Evolutionary conservation across 2,329 filamentous ascomycete genomes (phyloP), one percentile per base, ranked within the genome.

Genomic region (Cordyceps pruinosa): DNA sequence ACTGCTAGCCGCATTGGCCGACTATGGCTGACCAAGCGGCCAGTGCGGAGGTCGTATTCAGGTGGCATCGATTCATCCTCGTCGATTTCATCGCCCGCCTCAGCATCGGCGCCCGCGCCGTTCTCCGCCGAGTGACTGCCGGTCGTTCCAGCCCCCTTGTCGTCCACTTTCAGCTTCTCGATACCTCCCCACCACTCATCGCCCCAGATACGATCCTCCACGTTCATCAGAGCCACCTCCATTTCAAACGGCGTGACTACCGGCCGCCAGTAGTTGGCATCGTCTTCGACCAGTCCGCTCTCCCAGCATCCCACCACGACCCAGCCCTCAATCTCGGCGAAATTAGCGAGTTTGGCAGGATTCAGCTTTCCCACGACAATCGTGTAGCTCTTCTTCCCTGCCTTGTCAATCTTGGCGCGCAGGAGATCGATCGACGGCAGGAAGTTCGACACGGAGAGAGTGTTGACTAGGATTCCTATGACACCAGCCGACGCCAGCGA

Each of bases 221-320:
- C 92, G 15, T 81, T 79, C 72, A 84, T 79, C 60, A 99, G 73
- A 4, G 90, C 89, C 47, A 96, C 75, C 54, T 85, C 85, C 56
- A 97, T 75, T 77, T 99, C 94, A 69, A 95, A 97, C 0, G 93
- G 93, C n/a, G 94, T 99, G 41, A 97, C 85, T 10, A 97, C 86
- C 0, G 92, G 91, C 64, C 85, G 83, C 80, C 87, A 97, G 68
- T 96, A 96, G 7, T 88, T 89, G 0, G 70, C 71, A 58, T 89
- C 88, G 61, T 91, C 90, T 65, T 97, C 93, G 5, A 99, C 83
- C 51, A 97, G 75, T 59, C 89, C 90, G 70, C 92, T 96, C 74
- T 99, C 94, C 94, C 94, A 99, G 72, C 94, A 99, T 2, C 94
- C 93, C 10, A 99, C 89, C 0, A 97, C 91, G 0, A 97, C 91